Conservation (phyloP, 768 basidiomycete genomes). For the Boletus vinaceobasis region DNA sequence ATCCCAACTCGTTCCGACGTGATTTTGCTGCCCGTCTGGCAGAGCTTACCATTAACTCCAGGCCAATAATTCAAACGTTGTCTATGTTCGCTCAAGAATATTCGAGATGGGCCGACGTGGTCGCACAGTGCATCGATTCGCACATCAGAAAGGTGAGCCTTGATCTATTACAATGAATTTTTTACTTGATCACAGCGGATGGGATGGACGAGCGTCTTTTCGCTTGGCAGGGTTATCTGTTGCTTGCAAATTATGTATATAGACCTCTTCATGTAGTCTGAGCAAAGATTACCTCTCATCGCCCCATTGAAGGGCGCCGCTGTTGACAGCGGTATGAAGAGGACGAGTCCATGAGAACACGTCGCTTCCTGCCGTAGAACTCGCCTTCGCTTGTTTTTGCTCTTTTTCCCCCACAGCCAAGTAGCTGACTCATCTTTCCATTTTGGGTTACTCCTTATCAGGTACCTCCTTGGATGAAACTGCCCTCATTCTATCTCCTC, state of each 20-base stretch:
- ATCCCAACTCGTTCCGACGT: constrained; percentile 72
- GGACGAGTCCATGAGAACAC: constrained; percentile 38
- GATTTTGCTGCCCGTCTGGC: constrained; percentile 72
- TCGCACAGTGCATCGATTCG: constrained; percentile 76
- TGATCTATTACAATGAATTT: constrained; percentile 17
- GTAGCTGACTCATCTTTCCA: constrained; percentile 65
- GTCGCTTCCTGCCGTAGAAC: constrained; percentile 22
- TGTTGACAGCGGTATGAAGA: constrained; percentile 32
- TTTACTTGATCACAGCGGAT: constrained; percentile 28
- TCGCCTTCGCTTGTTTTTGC: constrained; percentile 32
- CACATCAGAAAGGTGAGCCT: constrained; percentile 87
- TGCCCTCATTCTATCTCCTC: constrained; percentile 91
- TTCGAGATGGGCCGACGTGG: constrained; percentile 70
- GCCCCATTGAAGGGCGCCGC: constrained; percentile 33
- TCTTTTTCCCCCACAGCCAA: constrained; percentile 18
- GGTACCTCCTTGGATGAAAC: constrained; percentile 87
- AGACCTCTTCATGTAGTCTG: constrained; percentile 41
- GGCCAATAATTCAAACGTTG: constrained; percentile 88
- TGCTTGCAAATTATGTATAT: constrained; percentile 42
- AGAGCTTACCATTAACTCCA: constrained; percentile 89
- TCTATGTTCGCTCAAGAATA: constrained; percentile 93
- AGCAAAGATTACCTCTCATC: constrained; percentile 39
- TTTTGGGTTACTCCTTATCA: constrained; percentile 37
- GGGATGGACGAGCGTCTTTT: constrained; percentile 24
- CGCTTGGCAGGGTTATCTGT: constrained; percentile 22